Conservation (phyloP, 2,329 filamentous ascomycete species). For the Colletotrichum orbiculare region DNA sequence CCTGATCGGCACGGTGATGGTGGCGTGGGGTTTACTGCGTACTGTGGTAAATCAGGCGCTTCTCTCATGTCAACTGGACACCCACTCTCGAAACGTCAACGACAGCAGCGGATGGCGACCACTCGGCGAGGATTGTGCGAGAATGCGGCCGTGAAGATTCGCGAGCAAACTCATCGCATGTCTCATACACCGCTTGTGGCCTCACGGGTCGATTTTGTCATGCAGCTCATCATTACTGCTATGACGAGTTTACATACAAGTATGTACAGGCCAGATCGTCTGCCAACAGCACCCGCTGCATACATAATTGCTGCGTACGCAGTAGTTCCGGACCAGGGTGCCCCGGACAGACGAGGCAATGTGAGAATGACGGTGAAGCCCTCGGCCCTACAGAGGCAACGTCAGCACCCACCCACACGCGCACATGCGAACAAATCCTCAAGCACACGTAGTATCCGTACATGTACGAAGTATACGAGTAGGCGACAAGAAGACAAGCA, state of each 20-base stretch:
- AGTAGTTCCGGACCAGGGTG: background rate
- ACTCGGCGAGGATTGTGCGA: background rate
- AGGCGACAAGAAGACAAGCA: no score
- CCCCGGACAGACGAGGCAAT: slow-evolving; percentile 2
- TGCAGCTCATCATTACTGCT: slow-evolving; percentile 18
- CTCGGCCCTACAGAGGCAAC: slow-evolving; percentile 2
- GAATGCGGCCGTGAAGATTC: slow-evolving; percentile 1
- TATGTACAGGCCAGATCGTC: no score
- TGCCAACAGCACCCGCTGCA: no score
- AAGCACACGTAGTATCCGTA: no score
- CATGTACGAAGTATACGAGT: no score
- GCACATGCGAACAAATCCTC: no score
- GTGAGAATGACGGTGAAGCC: slow-evolving; percentile 25
- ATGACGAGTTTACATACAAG: no score
- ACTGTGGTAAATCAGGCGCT: no score
- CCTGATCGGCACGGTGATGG: background rate
- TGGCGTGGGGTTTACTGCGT: background rate
- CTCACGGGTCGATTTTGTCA: slow-evolving; percentile 1
- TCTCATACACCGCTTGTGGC: background rate
- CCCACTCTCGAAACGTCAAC: slow-evolving; percentile 9
- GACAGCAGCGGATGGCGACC: slow-evolving; percentile 10
- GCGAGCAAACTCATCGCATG: slow-evolving; percentile 4
- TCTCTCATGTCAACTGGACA: background rate
- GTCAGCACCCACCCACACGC: slow-evolving; percentile 7
- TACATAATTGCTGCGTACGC: no score